Percentiles rank a stretch among this genome's conserved stretches.
Evolutionary conservation across 306 rosid species (phyloP).

Genomic region (Prosopis cineraria): DNA sequence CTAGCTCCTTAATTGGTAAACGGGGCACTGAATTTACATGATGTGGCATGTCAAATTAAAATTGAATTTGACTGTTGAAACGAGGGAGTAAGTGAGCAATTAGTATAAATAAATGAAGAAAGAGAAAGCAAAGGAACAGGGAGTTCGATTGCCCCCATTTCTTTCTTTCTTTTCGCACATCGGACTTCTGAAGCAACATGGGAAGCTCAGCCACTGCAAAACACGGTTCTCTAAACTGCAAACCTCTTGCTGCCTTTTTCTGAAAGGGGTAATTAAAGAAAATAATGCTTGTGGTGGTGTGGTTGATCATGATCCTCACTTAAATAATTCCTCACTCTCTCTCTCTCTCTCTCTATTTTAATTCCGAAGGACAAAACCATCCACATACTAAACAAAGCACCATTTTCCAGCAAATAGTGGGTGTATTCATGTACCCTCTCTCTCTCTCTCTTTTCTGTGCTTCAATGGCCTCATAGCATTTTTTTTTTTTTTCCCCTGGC

Average conservation of each 20-base stretch:
- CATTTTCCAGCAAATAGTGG: conserved; percentile 47
- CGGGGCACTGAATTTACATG: background rate
- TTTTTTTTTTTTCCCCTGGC: background rate
- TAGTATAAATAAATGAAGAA: background rate
- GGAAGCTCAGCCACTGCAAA: conserved; percentile 35
- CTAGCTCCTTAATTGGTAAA: background rate
- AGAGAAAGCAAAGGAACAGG: background rate
- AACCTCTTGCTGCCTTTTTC: conserved; percentile 6
- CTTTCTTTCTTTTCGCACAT: conserved; percentile 25
- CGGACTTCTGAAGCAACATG: conserved; percentile 41
- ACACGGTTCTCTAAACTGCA: conserved; percentile 22
- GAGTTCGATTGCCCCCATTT: background rate
- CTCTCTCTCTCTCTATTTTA: conserved; percentile 13
- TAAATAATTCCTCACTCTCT: conserved; percentile 11
- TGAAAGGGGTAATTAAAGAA: conserved; percentile 29
- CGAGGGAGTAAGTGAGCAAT: background rate
- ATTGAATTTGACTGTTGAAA: background rate
- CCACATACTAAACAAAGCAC: conserved; percentile 37
- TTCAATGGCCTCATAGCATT: conserved; percentile 29
- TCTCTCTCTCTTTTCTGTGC: conserved; percentile 33
- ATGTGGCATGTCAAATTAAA: background rate
- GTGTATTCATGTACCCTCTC: conserved; percentile 41
- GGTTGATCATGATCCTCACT: conserved; percentile 36
- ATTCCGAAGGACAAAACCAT: conserved; percentile 14
- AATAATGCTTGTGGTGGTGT: conserved; percentile 34